Percentiles rank a stretch among this genome's conserved stretches.
These are phyloP conservation scores for Kurtzmaniella fragi DNA, from an alignment of 805 yeast species.

Conservation along the genomic window DNA sequence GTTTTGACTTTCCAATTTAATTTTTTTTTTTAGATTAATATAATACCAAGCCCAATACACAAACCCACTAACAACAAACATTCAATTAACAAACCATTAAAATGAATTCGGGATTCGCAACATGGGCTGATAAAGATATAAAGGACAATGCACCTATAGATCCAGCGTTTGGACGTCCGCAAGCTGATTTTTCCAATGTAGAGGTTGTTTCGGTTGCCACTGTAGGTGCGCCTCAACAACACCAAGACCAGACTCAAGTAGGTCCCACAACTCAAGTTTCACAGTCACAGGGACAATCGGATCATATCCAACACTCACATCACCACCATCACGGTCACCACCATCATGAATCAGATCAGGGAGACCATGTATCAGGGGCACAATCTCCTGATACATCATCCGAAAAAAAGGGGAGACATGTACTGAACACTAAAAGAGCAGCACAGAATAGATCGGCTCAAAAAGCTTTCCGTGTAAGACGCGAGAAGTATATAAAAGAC, in stretches of 20 bases:
- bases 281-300: no score
- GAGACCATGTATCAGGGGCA: slow-evolving; percentile 10
- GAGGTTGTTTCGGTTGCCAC: slow-evolving; percentile 20
- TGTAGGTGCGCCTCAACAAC: slow-evolving; percentile 14
- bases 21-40: slow-evolving; percentile 6
- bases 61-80: background rate
- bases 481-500: slow-evolving; percentile 76
- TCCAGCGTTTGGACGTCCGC: slow-evolving; percentile 24
- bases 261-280: no score
- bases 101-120: slow-evolving; percentile 18
- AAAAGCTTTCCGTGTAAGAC: slow-evolving; percentile 81
- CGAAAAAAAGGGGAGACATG: slow-evolving; percentile 29
- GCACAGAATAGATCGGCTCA: slow-evolving; percentile 91
- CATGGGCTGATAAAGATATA: slow-evolving; percentile 20
- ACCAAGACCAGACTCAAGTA: slow-evolving; percentile 6
- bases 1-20: slow-evolving; percentile 1
- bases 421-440: slow-evolving; percentile 74
- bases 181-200: slow-evolving; percentile 19
- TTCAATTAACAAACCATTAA: background rate
- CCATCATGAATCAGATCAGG: slow-evolving; percentile 8
- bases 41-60: background rate
- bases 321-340: slow-evolving; percentile 5
- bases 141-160: slow-evolving; percentile 25
- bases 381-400: slow-evolving; percentile 2
- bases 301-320: slow-evolving; percentile 4